A percentile compares a stretch with the other conserved stretches of the same genome.
These are phyloP conservation scores for Picea abies DNA, from an alignment of 83 land plant genomes.

Conservation along the genomic window DNA sequence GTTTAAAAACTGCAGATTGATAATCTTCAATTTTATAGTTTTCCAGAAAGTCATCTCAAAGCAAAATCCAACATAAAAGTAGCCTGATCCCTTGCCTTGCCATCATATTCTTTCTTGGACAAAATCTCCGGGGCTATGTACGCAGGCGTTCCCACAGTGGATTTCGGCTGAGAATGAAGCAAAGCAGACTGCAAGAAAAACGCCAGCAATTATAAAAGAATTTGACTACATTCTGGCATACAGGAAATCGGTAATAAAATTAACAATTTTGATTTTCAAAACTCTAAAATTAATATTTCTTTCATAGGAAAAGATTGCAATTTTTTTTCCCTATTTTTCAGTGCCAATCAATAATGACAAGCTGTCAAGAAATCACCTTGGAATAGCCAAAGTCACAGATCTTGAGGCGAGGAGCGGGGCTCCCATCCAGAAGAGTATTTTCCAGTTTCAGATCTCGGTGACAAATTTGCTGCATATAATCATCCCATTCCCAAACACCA, in stretches of 20 bases:
- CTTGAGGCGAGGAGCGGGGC: slow-evolving; percentile 66
- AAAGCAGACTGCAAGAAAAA: slow-evolving; percentile 17
- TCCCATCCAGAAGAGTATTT: slow-evolving; percentile 64
- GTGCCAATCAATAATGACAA: background rate
- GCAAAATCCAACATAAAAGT: background rate
- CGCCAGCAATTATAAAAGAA: background rate
- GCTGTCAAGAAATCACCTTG: slow-evolving; percentile 37
- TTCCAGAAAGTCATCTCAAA: no score
- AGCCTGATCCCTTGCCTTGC: slow-evolving; percentile 17
- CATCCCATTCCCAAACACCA: slow-evolving; percentile 1
- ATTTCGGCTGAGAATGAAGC: slow-evolving; percentile 36
- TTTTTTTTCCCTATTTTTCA: no score
- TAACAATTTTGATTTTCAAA: background rate
- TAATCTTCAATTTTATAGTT: background rate
- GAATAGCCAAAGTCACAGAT: slow-evolving; percentile 82
- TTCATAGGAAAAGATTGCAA: background rate
- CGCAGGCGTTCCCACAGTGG: slow-evolving; percentile 27
- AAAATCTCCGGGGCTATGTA: slow-evolving; percentile 34
- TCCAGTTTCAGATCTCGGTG: slow-evolving; percentile 68
- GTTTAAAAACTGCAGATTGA: background rate
- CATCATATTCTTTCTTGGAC: slow-evolving; percentile 32
- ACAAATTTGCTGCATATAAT: slow-evolving; percentile 57
- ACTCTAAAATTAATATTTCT: background rate
- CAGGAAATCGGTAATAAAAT: background rate
- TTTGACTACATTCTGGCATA: background rate